Evolutionary conservation across 768 basidiomycete genomes (phyloP), one percentile per base, ranked within the genome.

Genomic region (Lanmaoa rubissima): DNA sequence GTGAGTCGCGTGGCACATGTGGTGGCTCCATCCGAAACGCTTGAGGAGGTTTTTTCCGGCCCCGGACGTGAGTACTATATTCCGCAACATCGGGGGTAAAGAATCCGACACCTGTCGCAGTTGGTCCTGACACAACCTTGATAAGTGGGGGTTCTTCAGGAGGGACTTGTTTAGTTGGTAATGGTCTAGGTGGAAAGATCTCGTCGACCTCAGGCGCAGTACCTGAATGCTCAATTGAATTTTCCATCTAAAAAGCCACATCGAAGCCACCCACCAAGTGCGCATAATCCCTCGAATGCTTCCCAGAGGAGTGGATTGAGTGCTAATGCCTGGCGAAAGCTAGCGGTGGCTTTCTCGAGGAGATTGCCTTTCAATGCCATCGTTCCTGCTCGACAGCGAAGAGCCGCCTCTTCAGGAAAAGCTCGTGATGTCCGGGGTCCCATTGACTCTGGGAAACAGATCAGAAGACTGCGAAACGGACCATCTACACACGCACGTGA

Each of bases 291-390:
- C 66, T 94, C 91, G 65, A 94, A 90, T 5, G 94, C 94, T 70
- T 97, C 94, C 93, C 93, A 96, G 52, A 94, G 73, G 69, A 91
- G 82, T 34, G 92, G 90, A 67, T 92, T 87, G 46, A 85, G 69
- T 14, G 76, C 69, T 58, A 97, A 77, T 28, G 92, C 89, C 56
- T 85, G 82, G 45, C 79, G 79, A 70, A 88, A 95, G 66, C 85
- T 87, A 52, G 74, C 66, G 26, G 79, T 76, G n/a, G 94, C 94
- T 61, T 83, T 82, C 52, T 88, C 86, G 3, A 81, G 81, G 56
- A 90, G 79, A 70, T 93, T 92, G 48, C 88, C 91, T 71, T 87
- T 90, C 67, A 86, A 65, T 34, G 92, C 90, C 71, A 86, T 82
- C 39, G 76, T 80, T 41, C 92, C 94, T 47, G 90, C 81, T 64